Conservation (phyloP, 2,329 filamentous ascomycete species). For the Sporothrix pseudoabietina region DNA sequence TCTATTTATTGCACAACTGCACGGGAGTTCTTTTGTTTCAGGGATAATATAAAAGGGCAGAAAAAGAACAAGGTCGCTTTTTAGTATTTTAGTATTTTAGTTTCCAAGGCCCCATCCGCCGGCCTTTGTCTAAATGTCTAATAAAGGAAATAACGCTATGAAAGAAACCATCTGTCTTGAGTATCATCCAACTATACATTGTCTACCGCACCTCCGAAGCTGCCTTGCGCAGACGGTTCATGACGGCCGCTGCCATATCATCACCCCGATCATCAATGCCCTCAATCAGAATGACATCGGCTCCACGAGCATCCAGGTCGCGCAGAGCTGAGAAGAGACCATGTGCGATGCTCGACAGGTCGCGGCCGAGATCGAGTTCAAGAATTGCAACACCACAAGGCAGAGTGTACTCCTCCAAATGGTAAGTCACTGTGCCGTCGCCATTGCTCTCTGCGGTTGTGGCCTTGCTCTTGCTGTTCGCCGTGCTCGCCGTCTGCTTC, state of each 20-base stretch:
- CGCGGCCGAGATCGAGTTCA: constrained; percentile 72
- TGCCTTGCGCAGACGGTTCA: constrained; percentile 81
- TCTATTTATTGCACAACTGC: neutral
- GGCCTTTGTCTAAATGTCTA: constrained; percentile 29
- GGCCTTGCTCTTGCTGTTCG: neutral
- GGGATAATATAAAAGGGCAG: constrained; percentile 13
- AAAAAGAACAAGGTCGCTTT: neutral
- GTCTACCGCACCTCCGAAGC: constrained; percentile 59
- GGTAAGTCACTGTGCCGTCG: constrained; percentile 39
- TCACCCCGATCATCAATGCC: constrained; percentile 79
- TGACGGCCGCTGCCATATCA: constrained; percentile 82
- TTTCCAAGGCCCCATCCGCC: neutral
- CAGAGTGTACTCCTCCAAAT: constrained; percentile 47
- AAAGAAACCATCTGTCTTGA: neutral
- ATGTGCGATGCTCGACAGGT: constrained; percentile 75
- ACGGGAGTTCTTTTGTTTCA: constrained; percentile 18
- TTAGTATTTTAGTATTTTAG: neutral
- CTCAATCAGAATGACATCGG: constrained; percentile 87
- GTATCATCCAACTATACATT: neutral
- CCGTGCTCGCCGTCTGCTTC: constrained; percentile 42
- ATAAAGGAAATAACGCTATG: neutral
- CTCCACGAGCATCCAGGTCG: constrained; percentile 76
- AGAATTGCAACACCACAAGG: constrained; percentile 48
- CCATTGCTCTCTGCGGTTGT: constrained; percentile 36
- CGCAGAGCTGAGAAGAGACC: constrained; percentile 85